Conservation (phyloP, 306 rosid genomes). For the Cotoneaster glaucophyllus region DNA sequence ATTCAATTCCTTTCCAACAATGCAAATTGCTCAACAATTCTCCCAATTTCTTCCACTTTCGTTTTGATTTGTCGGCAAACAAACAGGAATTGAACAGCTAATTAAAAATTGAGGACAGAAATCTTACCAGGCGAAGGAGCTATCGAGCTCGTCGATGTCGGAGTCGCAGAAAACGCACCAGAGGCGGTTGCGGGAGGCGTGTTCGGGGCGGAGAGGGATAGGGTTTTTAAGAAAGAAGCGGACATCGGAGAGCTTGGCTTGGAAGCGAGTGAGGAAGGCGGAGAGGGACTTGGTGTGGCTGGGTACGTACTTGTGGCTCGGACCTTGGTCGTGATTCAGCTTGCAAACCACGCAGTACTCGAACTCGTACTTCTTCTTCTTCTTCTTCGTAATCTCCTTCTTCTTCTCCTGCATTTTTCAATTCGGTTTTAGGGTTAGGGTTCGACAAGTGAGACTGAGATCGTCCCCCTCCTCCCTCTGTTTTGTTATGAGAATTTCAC, state of each 20-base stretch:
- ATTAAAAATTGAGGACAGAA: not conserved
- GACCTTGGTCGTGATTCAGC: constrained; percentile 68
- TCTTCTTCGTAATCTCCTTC: not conserved
- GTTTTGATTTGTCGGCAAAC: not conserved
- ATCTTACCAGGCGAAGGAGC: constrained; percentile 60
- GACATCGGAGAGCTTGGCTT: constrained; percentile 52
- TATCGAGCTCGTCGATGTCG: constrained; percentile 45
- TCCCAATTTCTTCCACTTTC: not conserved
- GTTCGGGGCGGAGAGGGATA: constrained; percentile 35
- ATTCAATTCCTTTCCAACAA: not conserved
- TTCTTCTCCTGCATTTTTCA: not conserved
- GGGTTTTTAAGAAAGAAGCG: constrained; percentile 59
- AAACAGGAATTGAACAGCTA: not conserved
- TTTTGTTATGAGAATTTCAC: too few relatives aligned
- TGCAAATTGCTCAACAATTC: not conserved
- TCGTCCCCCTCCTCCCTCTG: constrained; percentile 8
- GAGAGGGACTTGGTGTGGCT: constrained; percentile 70
- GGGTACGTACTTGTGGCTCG: constrained; percentile 83
- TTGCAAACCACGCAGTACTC: constrained; percentile 80
- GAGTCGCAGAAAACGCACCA: constrained; percentile 83
- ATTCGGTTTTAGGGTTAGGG: constrained; percentile 12
- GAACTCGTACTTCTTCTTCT: constrained; percentile 41
- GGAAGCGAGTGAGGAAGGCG: constrained; percentile 65
- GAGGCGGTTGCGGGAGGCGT: constrained; percentile 53
- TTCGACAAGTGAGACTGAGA: constrained; percentile 4